These are phyloP conservation scores for Kwoniella sp. DNA, from an alignment of 768 basidiomycete genomes.

Conservation along the genomic window DNA sequence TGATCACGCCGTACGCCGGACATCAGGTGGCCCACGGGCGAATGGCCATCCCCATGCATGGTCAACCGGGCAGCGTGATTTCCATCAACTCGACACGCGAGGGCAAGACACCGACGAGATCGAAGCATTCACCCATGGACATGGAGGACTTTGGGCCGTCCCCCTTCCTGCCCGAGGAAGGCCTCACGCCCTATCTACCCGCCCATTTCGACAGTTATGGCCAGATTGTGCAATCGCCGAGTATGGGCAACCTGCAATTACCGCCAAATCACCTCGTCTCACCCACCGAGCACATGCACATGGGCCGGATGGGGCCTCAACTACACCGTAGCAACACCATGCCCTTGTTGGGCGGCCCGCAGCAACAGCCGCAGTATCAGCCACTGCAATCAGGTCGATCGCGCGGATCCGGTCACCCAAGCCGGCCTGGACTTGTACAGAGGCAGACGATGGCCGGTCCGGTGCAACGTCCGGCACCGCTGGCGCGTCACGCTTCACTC, in stretches of 20 bases:
- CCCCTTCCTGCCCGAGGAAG: slow-evolving; percentile 23
- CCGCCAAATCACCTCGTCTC: slow-evolving; percentile 13
- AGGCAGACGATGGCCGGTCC: slow-evolving; percentile 22
- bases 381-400: slow-evolving; percentile 3
- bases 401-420: slow-evolving; percentile 1
- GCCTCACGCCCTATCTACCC: slow-evolving; percentile 6
- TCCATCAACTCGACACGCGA: slow-evolving; percentile 7
- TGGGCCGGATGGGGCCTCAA: slow-evolving; percentile 15
- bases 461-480: slow-evolving; percentile 10
- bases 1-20: slow-evolving; percentile 14
- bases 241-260: slow-evolving; percentile 1
- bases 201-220: slow-evolving; percentile 20
- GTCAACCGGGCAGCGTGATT: slow-evolving; percentile 16
- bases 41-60: slow-evolving; percentile 23
- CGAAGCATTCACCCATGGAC: slow-evolving; percentile 6
- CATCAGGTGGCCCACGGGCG: slow-evolving; percentile 25
- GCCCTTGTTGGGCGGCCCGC: slow-evolving; percentile 9
- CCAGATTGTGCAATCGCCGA: slow-evolving; percentile 5
- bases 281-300: slow-evolving; percentile 25
- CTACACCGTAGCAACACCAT: slow-evolving; percentile 8
- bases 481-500: slow-evolving; percentile 21
- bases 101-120: slow-evolving; percentile 7
- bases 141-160: slow-evolving; percentile 17
- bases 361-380: slow-evolving; percentile 11
- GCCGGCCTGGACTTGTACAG: slow-evolving; percentile 17